These are phyloP conservation scores for Botrytis squamosa DNA, from an alignment of 2,329 filamentous ascomycete species.

Conservation along the genomic window DNA sequence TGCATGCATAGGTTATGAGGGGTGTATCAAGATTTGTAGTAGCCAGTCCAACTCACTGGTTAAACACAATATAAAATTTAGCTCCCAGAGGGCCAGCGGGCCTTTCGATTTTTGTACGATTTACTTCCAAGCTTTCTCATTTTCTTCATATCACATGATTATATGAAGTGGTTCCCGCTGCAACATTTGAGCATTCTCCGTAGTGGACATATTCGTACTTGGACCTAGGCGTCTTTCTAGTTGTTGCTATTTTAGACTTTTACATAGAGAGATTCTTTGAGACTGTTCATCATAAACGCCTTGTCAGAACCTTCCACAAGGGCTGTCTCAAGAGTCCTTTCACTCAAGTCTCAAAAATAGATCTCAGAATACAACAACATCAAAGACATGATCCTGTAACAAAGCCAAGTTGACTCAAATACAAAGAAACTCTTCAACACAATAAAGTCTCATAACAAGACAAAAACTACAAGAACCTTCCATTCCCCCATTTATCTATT, in stretches of 20 bases:
- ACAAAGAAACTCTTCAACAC: neutral
- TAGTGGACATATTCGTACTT: neutral
- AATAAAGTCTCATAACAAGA: constrained; percentile 11
- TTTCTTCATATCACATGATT: neutral
- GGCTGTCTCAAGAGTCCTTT: constrained; percentile 2
- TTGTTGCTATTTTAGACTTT: neutral
- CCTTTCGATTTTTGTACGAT: neutral
- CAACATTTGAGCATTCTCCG: neutral
- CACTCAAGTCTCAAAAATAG: constrained; percentile 4
- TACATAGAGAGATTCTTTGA: neutral
- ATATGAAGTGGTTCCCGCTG: neutral
- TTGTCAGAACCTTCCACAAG: constrained; percentile 4
- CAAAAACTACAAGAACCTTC: constrained; percentile 20
- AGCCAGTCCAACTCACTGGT: neutral
- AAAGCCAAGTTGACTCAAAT: neutral
- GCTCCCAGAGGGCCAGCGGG: neutral
- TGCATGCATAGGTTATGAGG: neutral
- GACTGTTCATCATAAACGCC: neutral
- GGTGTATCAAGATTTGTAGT: neutral
- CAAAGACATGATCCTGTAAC: constrained; percentile 3
- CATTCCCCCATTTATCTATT: neutral
- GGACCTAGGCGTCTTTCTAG: neutral
- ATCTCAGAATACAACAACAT: neutral
- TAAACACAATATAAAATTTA: neutral
- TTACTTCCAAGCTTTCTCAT: neutral